Percentiles rank a stretch among this genome's conserved stretches.
These are phyloP conservation scores for Saccharomycopsis oosterbeekiorum DNA, from an alignment of 805 yeast genomes.

Conservation along the genomic window DNA sequence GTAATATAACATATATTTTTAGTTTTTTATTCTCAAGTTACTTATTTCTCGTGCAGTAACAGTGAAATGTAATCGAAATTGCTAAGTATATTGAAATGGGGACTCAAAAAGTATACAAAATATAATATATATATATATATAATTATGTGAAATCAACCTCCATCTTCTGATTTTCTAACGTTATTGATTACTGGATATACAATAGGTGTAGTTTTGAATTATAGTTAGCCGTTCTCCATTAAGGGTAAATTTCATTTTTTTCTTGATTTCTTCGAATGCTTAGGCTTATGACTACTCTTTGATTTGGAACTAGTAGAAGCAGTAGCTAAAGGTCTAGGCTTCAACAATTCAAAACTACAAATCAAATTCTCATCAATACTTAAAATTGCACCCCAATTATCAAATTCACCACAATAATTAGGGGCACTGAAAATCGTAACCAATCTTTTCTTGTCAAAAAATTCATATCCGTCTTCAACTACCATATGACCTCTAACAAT, in stretches of 20 bases:
- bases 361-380: slow-evolving; percentile 86
- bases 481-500: slow-evolving; percentile 88
- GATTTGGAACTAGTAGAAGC: neutral
- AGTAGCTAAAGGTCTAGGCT: slow-evolving; percentile 39
- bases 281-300: neutral
- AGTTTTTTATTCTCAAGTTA: no score
- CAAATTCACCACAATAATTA: slow-evolving; percentile 69
- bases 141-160: no score
- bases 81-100: no score
- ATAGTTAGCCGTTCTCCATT: no score
- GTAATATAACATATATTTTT: no score
- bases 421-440: slow-evolving; percentile 73
- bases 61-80: no score
- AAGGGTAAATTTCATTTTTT: neutral
- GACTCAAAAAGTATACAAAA: no score
- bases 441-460: slow-evolving; percentile 59
- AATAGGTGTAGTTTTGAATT: no score
- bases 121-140: no score
- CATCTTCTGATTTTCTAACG: no score
- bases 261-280: neutral
- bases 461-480: slow-evolving; percentile 72
- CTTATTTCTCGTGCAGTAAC: no score
- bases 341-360: slow-evolving; percentile 86
- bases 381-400: slow-evolving; percentile 98
- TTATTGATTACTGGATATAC: no score